Base-by-base conservation (phyloP, 2,329 filamentous ascomycete species). In the Cercospora sp. region DNA sequence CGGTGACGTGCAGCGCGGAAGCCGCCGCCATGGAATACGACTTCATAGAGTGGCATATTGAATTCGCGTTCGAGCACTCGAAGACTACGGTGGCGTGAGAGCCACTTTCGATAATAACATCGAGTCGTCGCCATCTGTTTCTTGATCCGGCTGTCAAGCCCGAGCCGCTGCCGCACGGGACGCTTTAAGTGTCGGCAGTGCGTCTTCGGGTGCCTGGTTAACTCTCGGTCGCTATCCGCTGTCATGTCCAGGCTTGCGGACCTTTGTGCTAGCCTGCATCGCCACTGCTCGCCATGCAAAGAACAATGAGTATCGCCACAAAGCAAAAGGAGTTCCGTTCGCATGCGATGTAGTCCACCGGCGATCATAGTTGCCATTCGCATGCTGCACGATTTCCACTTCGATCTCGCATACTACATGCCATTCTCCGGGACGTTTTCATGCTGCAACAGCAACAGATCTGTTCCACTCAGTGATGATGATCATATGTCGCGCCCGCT, bases 191-290 rank as follows among this genome's bases (percentile, higher is more conserved):
- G 48, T 26, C 23, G 12, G 48, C 23, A 55, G 48, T 55, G 23
- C 48, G 16, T 55, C 48, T 28, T 55, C 48, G 61, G 61, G 45
- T 63, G 45, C 9, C 48, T 30, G 28, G 42, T 55, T 31, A 10
- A 16, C 45, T 42, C 18, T 18, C 53, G 31, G 61, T 55, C 28
- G 30, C 30, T 63, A 40, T 28, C 61, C 61, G 61, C 61, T 63
- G 61, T 63, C 61, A 55, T 33, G 10, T 23, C 45, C 45, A 36
- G 42, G 45, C 42, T 53, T n/a, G 13, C 45, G 40, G 60, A 18
- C 12, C 12, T 45, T 31, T 48, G 45, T 18, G 16, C n/a, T 18
- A 62, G 23, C 20, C 48, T 28, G n/a, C 23, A 28, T 55, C 5
- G 20, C 23, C 48, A 23, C 48, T 55, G 48, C 23, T n/a, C 48